Conservation (phyloP, 202 grass and related monocot genomes). For the Schoenoplectus triqueter region DNA sequence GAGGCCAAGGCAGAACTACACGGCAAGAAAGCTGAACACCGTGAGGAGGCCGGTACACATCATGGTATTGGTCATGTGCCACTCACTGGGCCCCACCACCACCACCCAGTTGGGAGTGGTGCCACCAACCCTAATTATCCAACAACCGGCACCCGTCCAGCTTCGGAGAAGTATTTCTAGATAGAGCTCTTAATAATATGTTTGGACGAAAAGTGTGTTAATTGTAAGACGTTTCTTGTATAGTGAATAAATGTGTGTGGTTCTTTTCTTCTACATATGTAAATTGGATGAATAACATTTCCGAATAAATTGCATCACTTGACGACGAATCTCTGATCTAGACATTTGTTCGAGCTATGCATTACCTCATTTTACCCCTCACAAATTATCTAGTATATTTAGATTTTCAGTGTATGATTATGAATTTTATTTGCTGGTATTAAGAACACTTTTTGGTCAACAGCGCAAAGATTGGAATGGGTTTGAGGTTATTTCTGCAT, state of each 20-base stretch:
- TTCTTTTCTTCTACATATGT: background rate
- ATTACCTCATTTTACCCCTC: background rate
- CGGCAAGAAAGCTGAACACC: conserved; percentile 77
- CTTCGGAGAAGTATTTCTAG: conserved; percentile 65
- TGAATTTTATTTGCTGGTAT: no score
- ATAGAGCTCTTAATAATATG: background rate
- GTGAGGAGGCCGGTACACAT: conserved; percentile 37
- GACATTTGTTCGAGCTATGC: background rate
- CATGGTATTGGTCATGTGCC: conserved; percentile 57
- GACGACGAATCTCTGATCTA: background rate
- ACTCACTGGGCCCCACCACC: conserved; percentile 48
- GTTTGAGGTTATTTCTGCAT: no score
- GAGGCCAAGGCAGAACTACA: conserved; percentile 68
- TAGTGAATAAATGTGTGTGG: background rate
- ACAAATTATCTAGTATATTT: no score
- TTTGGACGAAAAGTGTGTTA: background rate
- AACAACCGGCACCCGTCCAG: conserved; percentile 32
- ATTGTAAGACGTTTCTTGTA: background rate
- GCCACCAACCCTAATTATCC: conserved; percentile 44
- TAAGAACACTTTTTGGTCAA: no score
- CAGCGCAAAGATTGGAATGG: no score
- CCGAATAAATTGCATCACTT: background rate
- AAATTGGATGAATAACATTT: background rate
- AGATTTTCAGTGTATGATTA: background rate
- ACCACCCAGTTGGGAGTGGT: conserved; percentile 32